Evolutionary conservation across 345 rosid species (phyloP).

Genomic region (Gossypioides kirkii): DNA sequence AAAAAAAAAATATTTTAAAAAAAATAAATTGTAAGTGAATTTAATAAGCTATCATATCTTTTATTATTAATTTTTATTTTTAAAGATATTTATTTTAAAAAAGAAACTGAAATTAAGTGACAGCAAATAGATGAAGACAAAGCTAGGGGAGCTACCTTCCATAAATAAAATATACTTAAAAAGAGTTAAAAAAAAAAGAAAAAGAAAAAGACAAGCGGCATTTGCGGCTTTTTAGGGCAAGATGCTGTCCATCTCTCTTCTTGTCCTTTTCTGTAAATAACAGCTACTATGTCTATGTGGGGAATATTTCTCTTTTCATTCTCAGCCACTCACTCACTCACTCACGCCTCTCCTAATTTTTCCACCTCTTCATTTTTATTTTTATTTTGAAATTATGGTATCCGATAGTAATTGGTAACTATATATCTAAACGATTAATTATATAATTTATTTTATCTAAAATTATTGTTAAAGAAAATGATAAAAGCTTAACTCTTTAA

Average conservation of each 20-base stretch:
- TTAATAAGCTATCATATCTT: too few species aligned
- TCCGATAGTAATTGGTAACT: rapidly evolving
- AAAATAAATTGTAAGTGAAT: too few species aligned
- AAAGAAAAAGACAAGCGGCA: background rate
- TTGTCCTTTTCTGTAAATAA: background rate
- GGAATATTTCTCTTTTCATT: background rate
- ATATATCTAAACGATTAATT: too few species aligned
- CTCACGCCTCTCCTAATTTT: too few species aligned
- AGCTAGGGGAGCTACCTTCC: background rate
- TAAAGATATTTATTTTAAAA: too few species aligned
- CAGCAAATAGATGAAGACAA: slow-evolving; percentile 4
- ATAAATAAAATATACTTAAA: background rate
- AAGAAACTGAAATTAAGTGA: background rate
- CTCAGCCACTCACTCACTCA: background rate
- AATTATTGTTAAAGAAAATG: too few species aligned
- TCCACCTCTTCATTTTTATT: too few species aligned
- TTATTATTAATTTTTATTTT: too few species aligned
- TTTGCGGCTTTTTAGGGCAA: slow-evolving; percentile 8
- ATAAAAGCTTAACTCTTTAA: too few species aligned
- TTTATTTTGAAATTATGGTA: too few species aligned
- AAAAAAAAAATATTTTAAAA: too few species aligned
- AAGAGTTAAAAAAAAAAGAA: background rate
- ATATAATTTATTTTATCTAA: too few species aligned
- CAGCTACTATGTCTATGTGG: background rate
- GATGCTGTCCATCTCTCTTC: background rate